Evolutionary conservation across 2,329 filamentous ascomycete genomes (phyloP).

Genomic region (Tolypocladium guangdongense): DNA sequence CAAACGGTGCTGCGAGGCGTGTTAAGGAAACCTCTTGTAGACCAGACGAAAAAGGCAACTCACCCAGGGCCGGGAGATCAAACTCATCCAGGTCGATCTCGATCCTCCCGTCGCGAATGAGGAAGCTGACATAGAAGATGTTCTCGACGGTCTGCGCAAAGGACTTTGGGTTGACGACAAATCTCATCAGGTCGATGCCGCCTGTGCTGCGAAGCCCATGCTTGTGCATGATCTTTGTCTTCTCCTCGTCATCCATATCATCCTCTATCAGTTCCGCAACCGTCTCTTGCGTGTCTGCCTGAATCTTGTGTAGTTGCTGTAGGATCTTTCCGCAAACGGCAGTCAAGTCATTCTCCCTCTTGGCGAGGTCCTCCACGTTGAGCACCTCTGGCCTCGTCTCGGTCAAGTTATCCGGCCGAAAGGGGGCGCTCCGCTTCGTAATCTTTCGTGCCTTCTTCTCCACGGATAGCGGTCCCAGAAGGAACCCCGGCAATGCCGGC

Average conservation of each 20-base stretch:
- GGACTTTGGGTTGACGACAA: constrained; percentile 79
- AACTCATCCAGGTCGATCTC: constrained; percentile 63
- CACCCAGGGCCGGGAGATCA: constrained; percentile 70
- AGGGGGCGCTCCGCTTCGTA: constrained; percentile 58
- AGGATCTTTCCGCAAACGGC: constrained; percentile 68
- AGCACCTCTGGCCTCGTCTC: constrained; percentile 74
- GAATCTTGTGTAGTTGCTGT: constrained; percentile 41
- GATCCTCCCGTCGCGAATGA: constrained; percentile 77
- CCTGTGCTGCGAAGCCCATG: constrained; percentile 56
- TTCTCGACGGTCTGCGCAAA: constrained; percentile 97
- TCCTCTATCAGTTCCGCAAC: constrained; percentile 33
- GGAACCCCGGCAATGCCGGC: constrained; percentile 69
- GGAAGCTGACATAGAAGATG: constrained; percentile 89
- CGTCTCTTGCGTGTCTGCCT: constrained; percentile 34
- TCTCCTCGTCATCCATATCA: constrained; percentile 34
- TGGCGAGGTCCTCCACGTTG: constrained; percentile 59
- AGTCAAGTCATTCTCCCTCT: constrained; percentile 70
- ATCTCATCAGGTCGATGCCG: constrained; percentile 71
- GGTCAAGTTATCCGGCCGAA: constrained; percentile 55
- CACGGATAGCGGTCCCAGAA: constrained; percentile 79
- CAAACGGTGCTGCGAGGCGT: constrained; percentile 18
- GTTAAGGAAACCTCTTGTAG: not conserved
- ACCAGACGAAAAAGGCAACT: constrained; percentile 23
- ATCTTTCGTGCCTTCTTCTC: constrained; percentile 71
- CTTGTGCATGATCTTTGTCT: constrained; percentile 46